phyloP scores from a whole-genome alignment of 1,139 yeast genomes.

The Pichia sp. region DNA sequence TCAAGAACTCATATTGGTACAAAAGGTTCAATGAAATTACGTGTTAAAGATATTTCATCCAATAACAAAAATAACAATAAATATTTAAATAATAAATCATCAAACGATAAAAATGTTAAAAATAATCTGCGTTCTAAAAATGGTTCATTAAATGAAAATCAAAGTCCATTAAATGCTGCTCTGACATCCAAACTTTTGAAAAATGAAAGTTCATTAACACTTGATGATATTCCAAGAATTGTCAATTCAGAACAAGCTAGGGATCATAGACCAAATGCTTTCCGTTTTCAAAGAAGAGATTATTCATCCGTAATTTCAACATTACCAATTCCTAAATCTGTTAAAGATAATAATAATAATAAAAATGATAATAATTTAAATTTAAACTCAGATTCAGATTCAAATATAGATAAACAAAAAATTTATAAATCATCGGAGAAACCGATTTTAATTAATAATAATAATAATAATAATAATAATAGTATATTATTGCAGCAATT shows the following conservation, averaged over 20 bases:
- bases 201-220: constrained; percentile 78
- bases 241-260: constrained; percentile 97
- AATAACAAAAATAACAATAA: background rate
- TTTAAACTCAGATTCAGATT: no score
- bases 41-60: constrained; percentile 4
- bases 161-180: constrained; percentile 9
- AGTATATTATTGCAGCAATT: background rate
- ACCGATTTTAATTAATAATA: constrained; percentile 23
- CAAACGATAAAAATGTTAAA: background rate
- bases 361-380: background rate
- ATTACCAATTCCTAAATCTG: constrained; percentile 34
- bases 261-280: constrained; percentile 83
- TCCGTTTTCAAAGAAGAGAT: constrained; percentile 50
- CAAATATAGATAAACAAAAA: no score
- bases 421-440: constrained; percentile 11
- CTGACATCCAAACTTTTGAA: constrained; percentile 63
- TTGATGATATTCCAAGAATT: constrained; percentile 94
- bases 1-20: constrained; percentile 2
- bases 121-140: background rate
- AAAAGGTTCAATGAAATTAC: constrained; percentile 10
- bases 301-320: constrained; percentile 30
- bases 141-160: background rate
- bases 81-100: background rate
- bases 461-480: background rate
- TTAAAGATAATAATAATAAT: constrained; percentile 10